These are phyloP conservation scores for Podospora pseudoanserina DNA, from an alignment of 495 filamentous ascomycete species.

Conservation along the genomic window DNA sequence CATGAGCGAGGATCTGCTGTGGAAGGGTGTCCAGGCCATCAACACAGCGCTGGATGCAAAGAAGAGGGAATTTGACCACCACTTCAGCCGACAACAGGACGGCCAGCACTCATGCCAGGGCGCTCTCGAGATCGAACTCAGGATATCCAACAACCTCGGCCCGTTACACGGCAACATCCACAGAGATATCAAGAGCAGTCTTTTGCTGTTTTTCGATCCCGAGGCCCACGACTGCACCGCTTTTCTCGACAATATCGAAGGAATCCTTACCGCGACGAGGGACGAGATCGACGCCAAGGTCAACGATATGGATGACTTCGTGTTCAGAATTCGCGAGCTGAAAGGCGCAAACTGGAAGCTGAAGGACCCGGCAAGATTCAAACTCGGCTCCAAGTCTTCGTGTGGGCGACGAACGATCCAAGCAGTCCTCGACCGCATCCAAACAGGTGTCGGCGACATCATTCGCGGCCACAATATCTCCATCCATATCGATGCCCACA, in stretches of 20 bases:
- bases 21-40: constrained; percentile 35
- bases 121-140: constrained; percentile 37
- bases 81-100: constrained; percentile 27
- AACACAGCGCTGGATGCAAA: constrained; percentile 35
- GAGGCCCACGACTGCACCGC: constrained; percentile 33
- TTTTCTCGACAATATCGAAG: constrained; percentile 36
- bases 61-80: constrained; percentile 33
- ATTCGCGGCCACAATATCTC: constrained; percentile 42
- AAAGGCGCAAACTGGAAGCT: constrained; percentile 39
- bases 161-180: constrained; percentile 34
- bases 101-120: constrained; percentile 35
- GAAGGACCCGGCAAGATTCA: constrained; percentile 37
- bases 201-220: constrained; percentile 37
- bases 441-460: constrained; percentile 45
- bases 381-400: constrained; percentile 29
- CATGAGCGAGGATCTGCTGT: constrained; percentile 39
- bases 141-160: constrained; percentile 42
- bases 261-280: constrained; percentile 26
- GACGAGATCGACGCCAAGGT: constrained; percentile 35
- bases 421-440: constrained; percentile 43
- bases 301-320: constrained; percentile 39
- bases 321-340: constrained; percentile 41
- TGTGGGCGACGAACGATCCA: constrained; percentile 38
- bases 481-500: constrained; percentile 42
- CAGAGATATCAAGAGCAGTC: constrained; percentile 37